Base-by-base conservation (phyloP, 805 yeast species). In the Yarrowia deformans region DNA sequence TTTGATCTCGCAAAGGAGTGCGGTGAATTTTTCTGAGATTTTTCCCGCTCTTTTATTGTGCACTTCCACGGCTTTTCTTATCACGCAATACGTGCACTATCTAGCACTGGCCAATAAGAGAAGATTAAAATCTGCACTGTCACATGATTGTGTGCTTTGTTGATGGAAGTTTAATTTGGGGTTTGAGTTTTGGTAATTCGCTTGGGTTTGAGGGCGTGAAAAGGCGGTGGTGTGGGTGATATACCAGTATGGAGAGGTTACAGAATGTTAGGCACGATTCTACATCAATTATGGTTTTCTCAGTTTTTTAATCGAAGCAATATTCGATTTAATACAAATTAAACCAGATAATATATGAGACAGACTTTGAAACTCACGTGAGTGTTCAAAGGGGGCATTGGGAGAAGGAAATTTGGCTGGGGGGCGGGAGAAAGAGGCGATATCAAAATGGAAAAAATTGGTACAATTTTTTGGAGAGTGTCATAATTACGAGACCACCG, bases 81-180 rank as follows among this genome's bases (percentile, higher is more conserved):
- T 60, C 66, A 35, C 42, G 52, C 50, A 34, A 60, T 13, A 45
- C 40, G 66, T 60, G 66, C 66, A 60, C 66, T 43, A 60, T 60
- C 66, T 60, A 60, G 66, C 66, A 60, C 66, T 43, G 66, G 42
- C 66, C 66, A 60, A 60, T 60, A 60, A 60, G 66, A 43, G 19
- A 45, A 45, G 50, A 45, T 18, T 34, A 60, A 60, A 60, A 60
- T 60, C 66, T 60, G 66, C 66, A 60, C 52, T 43, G 66, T 60
- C 50, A 60, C 52, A 60, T 43, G 52, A 60, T 60, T 60, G 52
- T 60, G 52, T 60, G 66, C 60, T 54, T 54, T 54, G 60, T 54
- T 54, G 60, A 56, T 56, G 49, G n/a, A 56, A 56, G 12, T 12
- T 56, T 29, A 56, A 5, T 18, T 4, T 10, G 10, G 16, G 14